These are phyloP conservation scores for Spergularia marina DNA, from an alignment of 148 eudicot species.

Conservation along the genomic window DNA sequence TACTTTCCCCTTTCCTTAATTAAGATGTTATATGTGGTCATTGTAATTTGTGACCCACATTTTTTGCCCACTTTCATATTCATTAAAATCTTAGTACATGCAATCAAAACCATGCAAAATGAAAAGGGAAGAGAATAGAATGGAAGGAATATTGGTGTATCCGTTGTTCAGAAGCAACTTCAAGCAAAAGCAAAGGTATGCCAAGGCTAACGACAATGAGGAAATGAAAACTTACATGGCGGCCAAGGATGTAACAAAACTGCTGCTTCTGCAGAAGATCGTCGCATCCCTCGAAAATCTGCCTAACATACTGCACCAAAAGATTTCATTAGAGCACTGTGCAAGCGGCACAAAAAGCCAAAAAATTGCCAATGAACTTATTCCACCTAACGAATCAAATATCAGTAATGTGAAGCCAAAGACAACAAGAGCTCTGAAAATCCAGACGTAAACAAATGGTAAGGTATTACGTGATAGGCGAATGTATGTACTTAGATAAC, in stretches of 20 bases:
- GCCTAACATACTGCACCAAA: slow-evolving; percentile 70
- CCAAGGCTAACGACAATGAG: neutral
- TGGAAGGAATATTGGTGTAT: too few relatives aligned
- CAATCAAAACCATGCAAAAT: too few relatives aligned
- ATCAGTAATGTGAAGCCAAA: neutral
- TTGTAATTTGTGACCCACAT: too few relatives aligned
- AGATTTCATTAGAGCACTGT: neutral
- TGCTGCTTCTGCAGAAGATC: slow-evolving; percentile 70
- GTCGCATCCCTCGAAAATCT: slow-evolving; percentile 62
- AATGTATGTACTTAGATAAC: neutral
- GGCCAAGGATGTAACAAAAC: slow-evolving; percentile 85
- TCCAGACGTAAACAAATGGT: neutral
- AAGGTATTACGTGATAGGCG: neutral
- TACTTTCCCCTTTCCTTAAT: too few relatives aligned
- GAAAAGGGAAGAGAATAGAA: too few relatives aligned
- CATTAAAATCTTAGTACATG: too few relatives aligned
- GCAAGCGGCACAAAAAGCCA: neutral
- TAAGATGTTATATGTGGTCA: too few relatives aligned
- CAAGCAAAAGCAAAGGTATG: neutral
- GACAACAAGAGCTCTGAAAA: neutral
- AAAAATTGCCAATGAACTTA: neutral
- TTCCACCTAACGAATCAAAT: neutral
- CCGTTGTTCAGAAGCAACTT: neutral
- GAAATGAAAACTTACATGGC: slow-evolving; percentile 46
- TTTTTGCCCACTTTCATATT: too few relatives aligned